Percentiles rank a stretch among this genome's conserved stretches.
phyloP scores from a whole-genome alignment of 441 rosid species.

The Jatropha podagrica region DNA sequence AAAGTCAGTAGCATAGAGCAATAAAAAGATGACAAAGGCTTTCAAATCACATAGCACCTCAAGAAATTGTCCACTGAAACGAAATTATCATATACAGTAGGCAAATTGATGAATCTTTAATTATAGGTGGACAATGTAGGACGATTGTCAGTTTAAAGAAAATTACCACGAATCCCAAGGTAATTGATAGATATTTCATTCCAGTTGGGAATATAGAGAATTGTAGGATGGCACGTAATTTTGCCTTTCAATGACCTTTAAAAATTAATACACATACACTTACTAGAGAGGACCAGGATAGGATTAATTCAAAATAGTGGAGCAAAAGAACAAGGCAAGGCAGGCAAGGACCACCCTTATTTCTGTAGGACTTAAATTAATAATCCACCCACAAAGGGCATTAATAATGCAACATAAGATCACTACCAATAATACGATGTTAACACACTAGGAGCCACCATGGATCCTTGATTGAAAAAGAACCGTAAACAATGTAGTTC shows the following conservation, averaged over 20 bases:
- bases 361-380: constrained; percentile 5
- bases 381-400: not conserved
- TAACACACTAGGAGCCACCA: constrained; percentile 5
- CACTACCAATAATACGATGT: not conserved
- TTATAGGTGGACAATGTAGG: no score
- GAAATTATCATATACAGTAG: no score
- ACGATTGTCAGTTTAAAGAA: not conserved
- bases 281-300: not conserved
- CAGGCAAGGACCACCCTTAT: constrained; percentile 12
- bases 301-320: not conserved
- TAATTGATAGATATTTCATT: not conserved
- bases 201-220: not conserved
- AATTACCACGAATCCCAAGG: not conserved
- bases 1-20: not conserved
- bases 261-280: not conserved
- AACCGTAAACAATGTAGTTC: constrained; percentile 16
- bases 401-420: not conserved
- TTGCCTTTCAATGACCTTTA: not conserved
- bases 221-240: not conserved
- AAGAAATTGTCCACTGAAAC: not conserved
- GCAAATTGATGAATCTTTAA: no score
- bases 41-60: not conserved
- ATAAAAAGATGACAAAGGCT: not conserved
- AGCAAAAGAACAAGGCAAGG: not conserved
- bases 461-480: constrained; percentile 15